phyloP scores from a whole-genome alignment of 805 yeast genomes.

The Metschnikowia henanensis region DNA sequence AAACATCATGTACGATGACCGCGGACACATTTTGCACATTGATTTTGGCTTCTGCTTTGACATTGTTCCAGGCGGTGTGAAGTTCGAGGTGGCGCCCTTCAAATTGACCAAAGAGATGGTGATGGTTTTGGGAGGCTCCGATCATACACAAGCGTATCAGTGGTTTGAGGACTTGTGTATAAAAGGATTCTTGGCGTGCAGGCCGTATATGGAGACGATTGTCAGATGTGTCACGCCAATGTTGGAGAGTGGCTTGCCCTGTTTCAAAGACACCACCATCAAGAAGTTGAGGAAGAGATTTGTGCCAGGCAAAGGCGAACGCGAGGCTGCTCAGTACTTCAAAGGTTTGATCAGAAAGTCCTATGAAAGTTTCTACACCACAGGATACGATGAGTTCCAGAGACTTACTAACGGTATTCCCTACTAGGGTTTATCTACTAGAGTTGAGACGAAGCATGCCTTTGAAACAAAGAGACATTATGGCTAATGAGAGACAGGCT shows the following conservation, averaged over 20 bases:
- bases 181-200: conserved; percentile 83
- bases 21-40: conserved; percentile 93
- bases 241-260: conserved; percentile 94
- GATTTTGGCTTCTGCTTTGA: conserved; percentile 99
- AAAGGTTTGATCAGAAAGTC: conserved; percentile 74
- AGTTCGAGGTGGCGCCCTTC: conserved; percentile 97
- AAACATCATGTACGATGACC: conserved; percentile 92
- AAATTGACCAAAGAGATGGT: conserved; percentile 97
- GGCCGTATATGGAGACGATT: conserved; percentile 86
- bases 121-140: conserved; percentile 90
- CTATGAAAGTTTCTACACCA: conserved; percentile 85
- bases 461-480: too few species aligned
- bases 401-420: conserved; percentile 96
- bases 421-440: conserved; percentile 43
- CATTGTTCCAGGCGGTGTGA: conserved; percentile 98
- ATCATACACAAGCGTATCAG: conserved; percentile 78
- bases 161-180: conserved; percentile 97
- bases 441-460: too few species aligned
- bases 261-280: conserved; percentile 89
- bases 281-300: conserved; percentile 75
- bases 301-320: conserved; percentile 76
- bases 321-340: conserved; percentile 81
- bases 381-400: conserved; percentile 97
- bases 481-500: too few species aligned
- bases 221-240: conserved; percentile 86